phyloP scores from a whole-genome alignment of 1,284 basidiomycete species.

The Malassezia arunalokei region DNA sequence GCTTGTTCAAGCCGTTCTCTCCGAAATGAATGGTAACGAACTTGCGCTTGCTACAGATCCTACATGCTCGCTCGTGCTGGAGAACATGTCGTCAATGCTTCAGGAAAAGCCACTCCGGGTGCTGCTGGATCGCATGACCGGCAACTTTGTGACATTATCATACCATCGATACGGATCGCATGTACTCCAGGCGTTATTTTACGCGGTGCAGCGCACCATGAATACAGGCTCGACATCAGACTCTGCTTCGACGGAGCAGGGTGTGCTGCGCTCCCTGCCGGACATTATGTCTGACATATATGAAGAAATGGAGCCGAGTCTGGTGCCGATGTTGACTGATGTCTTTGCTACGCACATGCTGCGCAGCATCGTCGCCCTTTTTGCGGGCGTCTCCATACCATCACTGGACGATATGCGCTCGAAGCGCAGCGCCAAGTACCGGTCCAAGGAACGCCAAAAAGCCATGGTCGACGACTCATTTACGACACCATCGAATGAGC shows the following conservation, averaged over 20 bases:
- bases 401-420: conserved; percentile 19
- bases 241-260: background rate
- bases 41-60: conserved; percentile 38
- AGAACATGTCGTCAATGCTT: conserved; percentile 27
- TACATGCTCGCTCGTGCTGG: conserved; percentile 36
- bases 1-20: conserved; percentile 35
- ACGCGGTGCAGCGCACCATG: conserved; percentile 4
- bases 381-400: conserved; percentile 27
- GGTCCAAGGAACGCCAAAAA: conserved; percentile 21
- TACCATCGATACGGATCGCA: conserved; percentile 42
- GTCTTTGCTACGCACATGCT: conserved; percentile 11
- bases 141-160: conserved; percentile 25
- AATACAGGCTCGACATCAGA: background rate
- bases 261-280: conserved; percentile 8
- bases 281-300: conserved; percentile 8
- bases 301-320: conserved; percentile 7
- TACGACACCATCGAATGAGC: conserved; percentile 1
- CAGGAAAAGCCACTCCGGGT: conserved; percentile 31
- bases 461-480: conserved; percentile 5
- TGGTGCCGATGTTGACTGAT: conserved; percentile 4
- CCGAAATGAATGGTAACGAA: conserved; percentile 39
- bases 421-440: conserved; percentile 33
- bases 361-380: conserved; percentile 9
- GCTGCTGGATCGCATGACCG: conserved; percentile 36
- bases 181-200: conserved; percentile 34